Conservation (phyloP, 805 yeast genomes). For the Wickerhamiella azyma region DNA sequence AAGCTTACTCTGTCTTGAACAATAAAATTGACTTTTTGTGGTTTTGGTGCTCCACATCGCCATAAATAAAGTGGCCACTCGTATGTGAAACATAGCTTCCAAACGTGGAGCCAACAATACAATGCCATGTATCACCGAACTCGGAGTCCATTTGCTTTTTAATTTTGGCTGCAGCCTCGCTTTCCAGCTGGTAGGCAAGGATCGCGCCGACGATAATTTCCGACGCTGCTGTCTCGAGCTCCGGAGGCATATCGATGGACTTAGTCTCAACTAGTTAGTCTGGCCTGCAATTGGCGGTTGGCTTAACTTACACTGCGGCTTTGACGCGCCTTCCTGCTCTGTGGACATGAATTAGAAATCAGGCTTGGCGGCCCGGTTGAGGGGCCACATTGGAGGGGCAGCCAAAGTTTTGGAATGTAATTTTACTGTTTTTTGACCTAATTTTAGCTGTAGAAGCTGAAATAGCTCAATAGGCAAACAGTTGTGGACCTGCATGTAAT, state of each 20-base stretch:
- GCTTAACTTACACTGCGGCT: too few species aligned
- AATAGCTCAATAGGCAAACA: too few species aligned
- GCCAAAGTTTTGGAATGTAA: too few species aligned
- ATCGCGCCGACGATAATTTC: slow-evolving; percentile 31
- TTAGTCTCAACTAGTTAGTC: slow-evolving; percentile 3
- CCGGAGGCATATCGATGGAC: slow-evolving; percentile 19
- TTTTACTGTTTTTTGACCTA: too few species aligned
- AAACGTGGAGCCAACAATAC: slow-evolving; percentile 45
- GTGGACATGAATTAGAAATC: too few species aligned
- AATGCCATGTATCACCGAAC: slow-evolving; percentile 51
- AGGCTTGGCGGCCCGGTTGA: too few species aligned
- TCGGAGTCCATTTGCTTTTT: slow-evolving; percentile 44
- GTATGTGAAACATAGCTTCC: slow-evolving; percentile 52
- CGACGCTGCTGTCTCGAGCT: slow-evolving; percentile 13
- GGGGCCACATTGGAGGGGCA: too few species aligned
- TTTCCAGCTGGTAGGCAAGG: slow-evolving; percentile 33
- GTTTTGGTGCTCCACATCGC: slow-evolving; percentile 34
- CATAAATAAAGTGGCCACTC: slow-evolving; percentile 39
- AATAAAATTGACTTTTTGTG: slow-evolving; percentile 27
- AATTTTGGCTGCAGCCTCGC: slow-evolving; percentile 43
- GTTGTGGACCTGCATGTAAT: too few species aligned
- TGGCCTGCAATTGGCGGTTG: not conserved
- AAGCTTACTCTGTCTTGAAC: slow-evolving; percentile 32
- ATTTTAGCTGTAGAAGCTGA: too few species aligned
- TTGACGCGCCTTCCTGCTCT: too few species aligned